phyloP scores from a whole-genome alignment of 495 filamentous ascomycete species.

The Neurospora intermedia region DNA sequence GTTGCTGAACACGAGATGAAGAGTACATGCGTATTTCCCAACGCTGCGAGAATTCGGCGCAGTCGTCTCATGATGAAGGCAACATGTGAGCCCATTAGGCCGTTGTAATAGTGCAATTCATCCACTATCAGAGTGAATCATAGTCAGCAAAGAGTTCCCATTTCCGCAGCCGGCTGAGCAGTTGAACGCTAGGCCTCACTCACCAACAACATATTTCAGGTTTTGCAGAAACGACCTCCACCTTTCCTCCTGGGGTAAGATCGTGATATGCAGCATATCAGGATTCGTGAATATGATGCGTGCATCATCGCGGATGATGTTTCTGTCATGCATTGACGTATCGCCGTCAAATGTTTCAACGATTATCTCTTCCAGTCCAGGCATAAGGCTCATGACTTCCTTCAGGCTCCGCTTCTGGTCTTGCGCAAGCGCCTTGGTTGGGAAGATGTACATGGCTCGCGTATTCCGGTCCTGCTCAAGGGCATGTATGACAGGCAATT shows the following conservation, averaged over 20 bases:
- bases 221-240: slow-evolving; percentile 88
- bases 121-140: slow-evolving; percentile 35
- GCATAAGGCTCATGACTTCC: slow-evolving; percentile 72
- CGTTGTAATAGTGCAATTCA: slow-evolving; percentile 94
- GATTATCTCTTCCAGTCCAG: slow-evolving; percentile 57
- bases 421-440: slow-evolving; percentile 93
- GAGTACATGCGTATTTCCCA: slow-evolving; percentile 79
- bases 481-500: slow-evolving; percentile 82
- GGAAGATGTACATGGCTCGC: slow-evolving; percentile 95
- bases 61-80: slow-evolving; percentile 91
- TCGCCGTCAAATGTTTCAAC: slow-evolving; percentile 97
- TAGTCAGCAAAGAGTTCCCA: not conserved
- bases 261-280: slow-evolving; percentile 94
- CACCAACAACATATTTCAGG: slow-evolving; percentile 76
- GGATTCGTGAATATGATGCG: slow-evolving; percentile 97
- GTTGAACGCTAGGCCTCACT: slow-evolving; percentile 10
- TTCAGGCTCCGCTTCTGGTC: slow-evolving; percentile 85
- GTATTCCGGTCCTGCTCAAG: slow-evolving; percentile 68
- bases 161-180: not conserved
- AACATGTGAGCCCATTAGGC: slow-evolving; percentile 86
- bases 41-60: slow-evolving; percentile 76
- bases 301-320: slow-evolving; percentile 74
- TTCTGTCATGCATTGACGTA: slow-evolving; percentile 70
- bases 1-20: slow-evolving; percentile 98
- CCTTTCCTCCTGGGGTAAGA: slow-evolving; percentile 79